Base-by-base conservation (phyloP, 768 basidiomycete species). In the Cytidiella melzeri region DNA sequence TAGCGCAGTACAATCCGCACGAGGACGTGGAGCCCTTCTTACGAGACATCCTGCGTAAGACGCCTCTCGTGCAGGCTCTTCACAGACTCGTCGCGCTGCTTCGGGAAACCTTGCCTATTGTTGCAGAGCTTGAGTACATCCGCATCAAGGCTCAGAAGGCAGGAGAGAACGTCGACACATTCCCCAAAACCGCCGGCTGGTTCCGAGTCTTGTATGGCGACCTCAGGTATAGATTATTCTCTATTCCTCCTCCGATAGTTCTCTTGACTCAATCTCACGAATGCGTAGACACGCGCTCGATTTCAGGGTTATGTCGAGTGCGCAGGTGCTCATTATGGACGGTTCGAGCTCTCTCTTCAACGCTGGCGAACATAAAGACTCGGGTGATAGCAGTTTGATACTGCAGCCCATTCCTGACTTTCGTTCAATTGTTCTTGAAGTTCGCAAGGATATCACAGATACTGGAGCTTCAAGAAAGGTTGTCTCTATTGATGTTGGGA, bases 121-220 rank as follows among this genome's bases (percentile, higher is more conserved):
- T 83, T 6, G 74, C 79, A 5, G 84, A 85, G 61, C 70, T 92
- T 7, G 84, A 91, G 51, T 71, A 67, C 36, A 76, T 80, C 48
- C 61, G 61, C 19, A 70, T 64, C 38, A 54, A 53, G 2, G 60
- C 63, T 41, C 25, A 53, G 23, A 59, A 51, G 60, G 64, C 20
- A 58, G 67, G 30, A 37, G 71, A 57, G 54, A 61, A 38, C 55
- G 69, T 89, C 19, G 83, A 85, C 55, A 76, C 78, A n/a, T 81
- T 85, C 60, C 77, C 85, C 4, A 92, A 91, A 68, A 79, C 83
- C 11, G 81, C 84, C 43, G 85, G 84, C 2, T 92, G 90, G 89
- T 92, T 84, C 66, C 72, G 90, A 45, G 66, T 91, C 20, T 64
- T 89, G 41, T 87, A 87, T 50, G 74, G 79, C 5, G 80, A 87